Evolutionary conservation across 768 basidiomycete species (phyloP).

Genomic region (Pulveroboletus sp.): DNA sequence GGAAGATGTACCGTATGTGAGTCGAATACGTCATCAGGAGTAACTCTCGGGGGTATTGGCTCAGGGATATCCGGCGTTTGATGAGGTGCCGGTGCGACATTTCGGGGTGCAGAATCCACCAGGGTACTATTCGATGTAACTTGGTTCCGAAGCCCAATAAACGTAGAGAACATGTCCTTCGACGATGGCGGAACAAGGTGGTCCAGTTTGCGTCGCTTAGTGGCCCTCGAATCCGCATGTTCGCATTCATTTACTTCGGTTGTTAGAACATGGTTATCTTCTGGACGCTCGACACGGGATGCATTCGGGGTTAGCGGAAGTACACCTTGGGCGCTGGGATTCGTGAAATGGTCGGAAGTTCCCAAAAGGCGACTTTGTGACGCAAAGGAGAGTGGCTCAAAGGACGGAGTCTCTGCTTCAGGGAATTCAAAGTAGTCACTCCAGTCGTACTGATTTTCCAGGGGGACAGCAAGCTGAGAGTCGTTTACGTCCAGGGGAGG

Average conservation of each 20-base stretch:
- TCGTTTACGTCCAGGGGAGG: conserved; percentile 4
- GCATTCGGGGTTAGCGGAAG: conserved; percentile 5
- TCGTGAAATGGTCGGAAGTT: conserved; percentile 1
- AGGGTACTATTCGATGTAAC: conserved; percentile 1
- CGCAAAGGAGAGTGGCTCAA: conserved; percentile 25
- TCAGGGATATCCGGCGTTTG: conserved; percentile 6
- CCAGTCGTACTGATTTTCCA: conserved; percentile 18
- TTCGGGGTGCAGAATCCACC: conserved; percentile 10
- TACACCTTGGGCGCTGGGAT: conserved; percentile 2
- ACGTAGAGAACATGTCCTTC: conserved; percentile 23
- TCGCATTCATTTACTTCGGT: conserved; percentile 1
- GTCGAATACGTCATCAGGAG: conserved; percentile 42
- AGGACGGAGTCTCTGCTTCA: conserved; percentile 15
- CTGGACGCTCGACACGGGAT: neutral
- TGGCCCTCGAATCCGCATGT: neutral
- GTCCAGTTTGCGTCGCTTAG: conserved; percentile 28
- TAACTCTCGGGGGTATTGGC: conserved; percentile 18
- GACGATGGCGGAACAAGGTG: conserved; percentile 22
- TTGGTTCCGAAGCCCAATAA: conserved; percentile 26
- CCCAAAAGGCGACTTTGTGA: conserved; percentile 16
- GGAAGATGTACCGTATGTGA: conserved; percentile 45
- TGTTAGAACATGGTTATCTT: neutral
- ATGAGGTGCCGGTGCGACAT: conserved; percentile 9
- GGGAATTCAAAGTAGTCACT: conserved; percentile 22
- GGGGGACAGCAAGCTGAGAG: neutral